Base-by-base conservation (phyloP, 495 filamentous ascomycete genomes). In the Penicillium silybi region DNA sequence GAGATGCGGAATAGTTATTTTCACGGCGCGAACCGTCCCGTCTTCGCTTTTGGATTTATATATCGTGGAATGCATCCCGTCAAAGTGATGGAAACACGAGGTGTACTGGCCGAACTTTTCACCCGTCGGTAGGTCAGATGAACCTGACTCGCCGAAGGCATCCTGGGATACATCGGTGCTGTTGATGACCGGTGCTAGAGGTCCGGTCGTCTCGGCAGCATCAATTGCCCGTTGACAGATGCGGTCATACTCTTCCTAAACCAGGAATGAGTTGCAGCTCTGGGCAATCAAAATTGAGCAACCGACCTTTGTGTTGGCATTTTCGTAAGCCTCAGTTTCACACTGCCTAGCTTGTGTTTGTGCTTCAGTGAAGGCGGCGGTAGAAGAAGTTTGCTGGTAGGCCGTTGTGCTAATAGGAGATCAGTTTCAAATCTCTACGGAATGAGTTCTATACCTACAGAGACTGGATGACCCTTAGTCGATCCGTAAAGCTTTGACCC, bases 21-120 rank as follows among this genome's bases (percentile, higher is more conserved):
- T 98, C 23, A 98, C 70, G n/a, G 93, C 92, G 7, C 86, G 76
- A 8, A 82, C 39, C 41, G 38, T 70, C 43, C 57, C 69, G 58
- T 71, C 65, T 6, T 62, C 46, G 8, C 41, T 32, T 41, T 52
- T 58, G 6, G 85, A 78, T 56, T 78, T 82, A 72, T 92, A 97
- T 42, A 99, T 84, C 32, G 80, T 80, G 22, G 93, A 93, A 61
- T 90, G 92, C 7, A 93, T 72, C 20, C 95, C 93, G 50, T 83
- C 82, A 46, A 76, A 80, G 57, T 88, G 69, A 65, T 88, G 85
- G 20, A 80, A 73, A 61, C 89, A 95, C 41, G 83, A 75, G 20
- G 60, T 63, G 64, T 92, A 96, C 26, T 67, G 69, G 6, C 93
- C 93, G 58, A 97, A 85, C 8, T 64, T 62, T 44, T 82, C 75